A percentile compares a stretch with the other conserved stretches of the same genome.
phyloP scores from a whole-genome alignment of 2,329 filamentous ascomycete species.

The Epichloe sylvatica region DNA sequence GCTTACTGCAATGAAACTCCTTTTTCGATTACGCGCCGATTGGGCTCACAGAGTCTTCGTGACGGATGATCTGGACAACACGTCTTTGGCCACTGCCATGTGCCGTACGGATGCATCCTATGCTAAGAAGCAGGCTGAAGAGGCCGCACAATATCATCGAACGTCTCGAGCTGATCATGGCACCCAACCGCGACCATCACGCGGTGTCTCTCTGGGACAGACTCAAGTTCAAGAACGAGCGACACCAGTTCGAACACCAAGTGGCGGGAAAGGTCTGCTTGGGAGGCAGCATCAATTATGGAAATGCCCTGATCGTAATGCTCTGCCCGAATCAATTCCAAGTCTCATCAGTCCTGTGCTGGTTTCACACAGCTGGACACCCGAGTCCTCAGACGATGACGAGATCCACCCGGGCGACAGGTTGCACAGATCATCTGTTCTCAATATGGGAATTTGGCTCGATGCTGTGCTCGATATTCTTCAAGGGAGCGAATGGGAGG shows the following conservation, averaged over 20 bases:
- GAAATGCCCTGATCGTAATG: constrained; percentile 42
- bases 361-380: constrained; percentile 22
- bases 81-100: constrained; percentile 57
- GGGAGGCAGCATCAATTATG: constrained; percentile 38
- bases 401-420: constrained; percentile 16
- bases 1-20: constrained; percentile 58
- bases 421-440: constrained; percentile 21
- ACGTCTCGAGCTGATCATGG: constrained; percentile 31
- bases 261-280: constrained; percentile 20
- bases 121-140: constrained; percentile 36
- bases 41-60: constrained; percentile 65
- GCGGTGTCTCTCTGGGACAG: constrained; percentile 41
- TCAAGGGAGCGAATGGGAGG: constrained; percentile 70
- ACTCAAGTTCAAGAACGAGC: constrained; percentile 29
- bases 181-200: constrained; percentile 24
- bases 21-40: constrained; percentile 75
- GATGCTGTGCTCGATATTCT: constrained; percentile 62
- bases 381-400: constrained; percentile 4
- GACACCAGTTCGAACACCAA: constrained; percentile 27
- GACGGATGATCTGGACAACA: constrained; percentile 54
- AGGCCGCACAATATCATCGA: constrained; percentile 32
- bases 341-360: constrained; percentile 36
- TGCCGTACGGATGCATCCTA: constrained; percentile 47
- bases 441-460: constrained; percentile 59
- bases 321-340: constrained; percentile 35